phyloP scores from a whole-genome alignment of 768 basidiomycete genomes.

The Kwoniella dejecticola region DNA sequence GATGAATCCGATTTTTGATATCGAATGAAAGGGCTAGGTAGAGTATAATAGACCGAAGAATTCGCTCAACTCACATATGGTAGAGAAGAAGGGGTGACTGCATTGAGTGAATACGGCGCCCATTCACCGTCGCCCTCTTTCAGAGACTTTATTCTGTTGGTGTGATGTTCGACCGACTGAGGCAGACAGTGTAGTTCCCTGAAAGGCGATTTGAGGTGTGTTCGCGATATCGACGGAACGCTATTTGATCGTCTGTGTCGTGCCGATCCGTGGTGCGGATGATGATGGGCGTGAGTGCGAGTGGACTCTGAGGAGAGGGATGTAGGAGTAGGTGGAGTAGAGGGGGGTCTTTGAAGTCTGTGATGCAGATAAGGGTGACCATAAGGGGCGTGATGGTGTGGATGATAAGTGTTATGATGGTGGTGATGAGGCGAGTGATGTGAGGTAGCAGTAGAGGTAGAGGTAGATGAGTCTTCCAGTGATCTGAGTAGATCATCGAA shows the following conservation, averaged over 20 bases:
- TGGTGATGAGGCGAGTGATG: background rate
- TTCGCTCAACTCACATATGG: conserved; percentile 26
- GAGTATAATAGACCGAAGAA: too few species aligned
- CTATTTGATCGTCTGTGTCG: conserved; percentile 9
- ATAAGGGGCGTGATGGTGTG: background rate
- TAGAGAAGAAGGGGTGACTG: conserved; percentile 16
- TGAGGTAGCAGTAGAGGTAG: background rate
- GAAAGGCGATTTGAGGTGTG: conserved; percentile 16
- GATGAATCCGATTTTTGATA: too few species aligned
- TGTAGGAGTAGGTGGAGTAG: conserved; percentile 18
- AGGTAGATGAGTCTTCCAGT: background rate
- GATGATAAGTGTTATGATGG: conserved; percentile 1
- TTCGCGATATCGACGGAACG: conserved; percentile 13
- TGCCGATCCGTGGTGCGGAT: conserved; percentile 2
- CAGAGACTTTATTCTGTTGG: conserved; percentile 5
- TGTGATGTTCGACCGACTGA: conserved; percentile 19
- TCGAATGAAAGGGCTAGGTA: background rate
- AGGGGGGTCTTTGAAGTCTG: conserved; percentile 13
- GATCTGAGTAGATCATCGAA: conserved; percentile 20
- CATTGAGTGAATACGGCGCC: conserved; percentile 15
- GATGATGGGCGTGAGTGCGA: conserved; percentile 6
- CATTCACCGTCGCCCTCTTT: conserved; percentile 26
- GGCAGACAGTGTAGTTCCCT: background rate
- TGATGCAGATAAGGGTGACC: background rate
- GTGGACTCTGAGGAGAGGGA: background rate